Evolutionary conservation across 2,329 filamentous ascomycete genomes (phyloP), one percentile per base, ranked within the genome.

Genomic region (Xylariales sp.): DNA sequence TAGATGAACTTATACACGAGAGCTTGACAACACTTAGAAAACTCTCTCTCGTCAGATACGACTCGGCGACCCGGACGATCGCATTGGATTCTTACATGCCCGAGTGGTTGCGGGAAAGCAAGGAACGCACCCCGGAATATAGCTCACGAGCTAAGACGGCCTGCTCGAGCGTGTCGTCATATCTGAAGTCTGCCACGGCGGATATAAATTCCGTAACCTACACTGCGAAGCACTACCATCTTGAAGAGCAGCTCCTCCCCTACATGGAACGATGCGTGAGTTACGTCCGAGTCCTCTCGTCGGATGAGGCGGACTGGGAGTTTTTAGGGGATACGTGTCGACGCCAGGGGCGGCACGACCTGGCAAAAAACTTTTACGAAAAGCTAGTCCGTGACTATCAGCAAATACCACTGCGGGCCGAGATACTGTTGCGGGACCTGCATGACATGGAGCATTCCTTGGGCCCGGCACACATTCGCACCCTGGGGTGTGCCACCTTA

Each of bases 211-310:
- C 52, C 4, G 10, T 18, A 28, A 55, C 52, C 8, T 55, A 55
- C 34, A 55, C 52, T n/a, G 5, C 52, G n/a, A 55, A 55, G 34
- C 52, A 55, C 23, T 55, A 41, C n/a, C 52, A n/a, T 23, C 10
- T 55, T 7, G 52, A 55, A 28, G 34, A 55, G 12, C 2, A 43
- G 3, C 9, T 55, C 10, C 32, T 55, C n/a, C 52, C 50, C 14
- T 41, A 55, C 10, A 55, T 55, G 7, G 52, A 43, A n/a, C 52
- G 34, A 41, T 55, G 34, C 7, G 52, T 55, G 34, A 23, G 43
- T 28, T 55, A 55, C n/a, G 28, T 43, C n/a, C 18, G 41, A 23
- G 16, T 41, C 10, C 52, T 55, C 23, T 55, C 52, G 1, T n/a
- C n/a, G n/a, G 18, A 55, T 1, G 52, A 41, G 14, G 52, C n/a